Evolutionary conservation across 2,329 filamentous ascomycete species (phyloP), one percentile per base, ranked within the genome.

Genomic region (Arthroderma sp.): DNA sequence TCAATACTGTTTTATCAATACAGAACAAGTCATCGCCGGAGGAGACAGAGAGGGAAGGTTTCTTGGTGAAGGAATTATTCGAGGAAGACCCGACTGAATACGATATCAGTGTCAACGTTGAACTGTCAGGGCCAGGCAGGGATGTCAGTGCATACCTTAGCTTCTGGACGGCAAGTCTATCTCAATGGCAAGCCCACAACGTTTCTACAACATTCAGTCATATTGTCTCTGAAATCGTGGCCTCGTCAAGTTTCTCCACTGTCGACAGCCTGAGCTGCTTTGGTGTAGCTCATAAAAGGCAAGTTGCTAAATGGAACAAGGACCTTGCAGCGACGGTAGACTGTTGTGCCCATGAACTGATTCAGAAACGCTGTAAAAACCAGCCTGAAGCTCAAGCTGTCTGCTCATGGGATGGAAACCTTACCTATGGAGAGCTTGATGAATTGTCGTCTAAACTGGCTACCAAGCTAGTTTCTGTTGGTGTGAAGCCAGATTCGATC

Each of bases 361-460:
- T 66, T 15, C 39, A 55, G 15, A 33, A 56, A 44, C 60, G 51
- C 35, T 61, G 56, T 25, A 13, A 19, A 7, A 13, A 47, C 3
- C 56, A 57, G n/a, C 63, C 62, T n/a, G 56, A 61, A 17, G 54
- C 54, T 28, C 47, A 56, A 7, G 65, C 65, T 3, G 55, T 66
- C 15, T 56, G 58, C 44, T 58, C 64, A 8, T 66, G 63, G 62
- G 64, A 67, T 38, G 63, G 61, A 21, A 55, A 47, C 17, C 37
- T 61, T 4, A 62, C 59, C 39, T 65, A 60, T 49, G 39, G 35
- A 17, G 53, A 61, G 43, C 38, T 63, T 13, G 60, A 65, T 31
- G 41, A 58, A n/a, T 54, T 66, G 21, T 67, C 67, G 4, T 61
- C 59, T 13, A 58, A 44, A 11, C 35, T 62, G 19, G 59, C 61